These are phyloP conservation scores for Septoria petroselini DNA, from an alignment of 2,329 filamentous ascomycete genomes.

Conservation along the genomic window DNA sequence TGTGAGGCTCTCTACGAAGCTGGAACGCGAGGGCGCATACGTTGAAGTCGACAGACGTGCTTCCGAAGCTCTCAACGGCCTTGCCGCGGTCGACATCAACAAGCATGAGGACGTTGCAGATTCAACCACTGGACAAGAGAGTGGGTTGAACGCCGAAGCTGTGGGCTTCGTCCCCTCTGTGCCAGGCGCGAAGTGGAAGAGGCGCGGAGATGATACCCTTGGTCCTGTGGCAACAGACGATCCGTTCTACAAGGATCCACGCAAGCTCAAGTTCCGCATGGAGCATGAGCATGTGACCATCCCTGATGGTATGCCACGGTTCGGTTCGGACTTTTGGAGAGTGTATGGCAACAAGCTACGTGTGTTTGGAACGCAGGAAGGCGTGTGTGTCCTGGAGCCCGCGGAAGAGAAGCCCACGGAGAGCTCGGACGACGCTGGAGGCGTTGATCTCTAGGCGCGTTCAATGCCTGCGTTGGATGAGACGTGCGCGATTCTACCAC, in stretches of 20 bases:
- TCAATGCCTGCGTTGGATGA: slow-evolving; percentile 1
- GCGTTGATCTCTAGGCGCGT: slow-evolving; percentile 12
- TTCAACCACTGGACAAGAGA: slow-evolving; percentile 10
- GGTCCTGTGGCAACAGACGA: slow-evolving; percentile 26
- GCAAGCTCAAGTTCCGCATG: slow-evolving; percentile 25
- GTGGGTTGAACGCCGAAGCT: slow-evolving; percentile 9
- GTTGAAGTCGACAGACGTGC: slow-evolving; percentile 24
- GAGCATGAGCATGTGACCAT: slow-evolving; percentile 34
- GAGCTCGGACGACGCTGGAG: slow-evolving; percentile 13
- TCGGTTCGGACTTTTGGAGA: slow-evolving; percentile 54
- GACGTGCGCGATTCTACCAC: neutral
- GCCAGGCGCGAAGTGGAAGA: slow-evolving; percentile 32
- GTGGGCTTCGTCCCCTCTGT: slow-evolving; percentile 32
- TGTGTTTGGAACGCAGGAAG: slow-evolving; percentile 59
- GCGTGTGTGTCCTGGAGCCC: slow-evolving; percentile 39
- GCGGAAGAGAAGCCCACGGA: slow-evolving; percentile 5
- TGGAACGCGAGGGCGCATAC: slow-evolving; percentile 44
- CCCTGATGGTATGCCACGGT: slow-evolving; percentile 48
- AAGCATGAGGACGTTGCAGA: slow-evolving; percentile 4
- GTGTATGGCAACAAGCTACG: slow-evolving; percentile 58
- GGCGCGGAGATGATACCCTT: slow-evolving; percentile 32
- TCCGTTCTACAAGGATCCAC: slow-evolving; percentile 29
- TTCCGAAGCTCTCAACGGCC: slow-evolving; percentile 15
- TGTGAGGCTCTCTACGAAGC: slow-evolving; percentile 54
- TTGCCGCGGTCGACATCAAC: slow-evolving; percentile 21